Evolutionary conservation across 2,329 filamentous ascomycete genomes (phyloP).

Genomic region (Cylindrodendrum hubeiense): DNA sequence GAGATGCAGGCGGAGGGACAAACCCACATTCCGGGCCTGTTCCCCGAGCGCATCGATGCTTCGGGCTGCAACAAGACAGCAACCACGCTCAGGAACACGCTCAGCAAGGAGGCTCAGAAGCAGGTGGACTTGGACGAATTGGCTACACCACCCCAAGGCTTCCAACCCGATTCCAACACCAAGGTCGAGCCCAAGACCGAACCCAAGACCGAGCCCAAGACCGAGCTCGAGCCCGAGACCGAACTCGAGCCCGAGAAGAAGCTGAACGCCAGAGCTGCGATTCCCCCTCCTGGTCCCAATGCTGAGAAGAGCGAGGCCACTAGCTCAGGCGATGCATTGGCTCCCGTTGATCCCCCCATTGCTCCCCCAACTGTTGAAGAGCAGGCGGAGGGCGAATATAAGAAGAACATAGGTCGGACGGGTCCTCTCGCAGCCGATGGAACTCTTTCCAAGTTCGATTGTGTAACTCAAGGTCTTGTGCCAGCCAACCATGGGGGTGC

Average conservation of each 20-base stretch:
- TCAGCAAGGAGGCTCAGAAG: conserved; percentile 52
- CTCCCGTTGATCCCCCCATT: neutral
- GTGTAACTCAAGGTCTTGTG: conserved; percentile 70
- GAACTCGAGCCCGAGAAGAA: conserved; percentile 3
- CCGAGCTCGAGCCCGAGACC: neutral
- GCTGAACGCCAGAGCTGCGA: neutral
- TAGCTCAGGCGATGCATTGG: conserved; percentile 5
- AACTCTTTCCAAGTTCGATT: conserved; percentile 57
- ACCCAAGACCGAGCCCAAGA: neutral
- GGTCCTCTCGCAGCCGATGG: conserved; percentile 52
- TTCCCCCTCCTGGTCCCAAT: neutral
- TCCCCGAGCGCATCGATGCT: conserved; percentile 82
- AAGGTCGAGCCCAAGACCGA: neutral
- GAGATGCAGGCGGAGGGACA: conserved; percentile 74
- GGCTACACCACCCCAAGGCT: conserved; percentile 45
- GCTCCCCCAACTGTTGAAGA: conserved; percentile 14
- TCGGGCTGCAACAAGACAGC: conserved; percentile 79
- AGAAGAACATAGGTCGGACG: neutral
- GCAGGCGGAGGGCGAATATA: neutral
- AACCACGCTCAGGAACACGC: conserved; percentile 41
- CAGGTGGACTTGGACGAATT: conserved; percentile 50
- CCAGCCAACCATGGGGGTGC: conserved; percentile 59
- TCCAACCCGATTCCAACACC: conserved; percentile 24
- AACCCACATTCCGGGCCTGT: conserved; percentile 82
- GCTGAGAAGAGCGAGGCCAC: neutral